Evolutionary conservation across 83 land plant species (phyloP), one percentile per base, ranked within the genome.

Genomic region (Larix sibirica): DNA sequence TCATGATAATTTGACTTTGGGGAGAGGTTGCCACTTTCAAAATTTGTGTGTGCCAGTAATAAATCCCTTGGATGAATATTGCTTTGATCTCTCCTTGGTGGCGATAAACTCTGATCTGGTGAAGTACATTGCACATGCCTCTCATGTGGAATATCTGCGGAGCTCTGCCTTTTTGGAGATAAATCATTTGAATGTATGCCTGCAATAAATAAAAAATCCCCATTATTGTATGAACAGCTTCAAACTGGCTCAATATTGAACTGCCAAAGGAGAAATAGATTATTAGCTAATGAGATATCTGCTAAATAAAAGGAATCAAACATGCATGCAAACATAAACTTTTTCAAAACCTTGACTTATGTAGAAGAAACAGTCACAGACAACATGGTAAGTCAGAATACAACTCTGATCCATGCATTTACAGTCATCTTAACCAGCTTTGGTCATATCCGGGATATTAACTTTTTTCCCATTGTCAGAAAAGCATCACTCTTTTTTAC

Each of bases 21-120:
- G 7, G 64, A 81, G 36, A 81, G 80, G 33, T 81, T 84, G 66
- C 84, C 81, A 54, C 21, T 3, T 36, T 65, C 64, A 47, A 68
- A 21, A 28, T 62, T 62, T 40, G 79, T 68, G 8, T 47, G 75
- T n/a, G 83, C 81, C 17, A 79, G 86, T n/a, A 86, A 84, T 23
- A 82, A 14, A 70, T 89, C 89, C 65, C 10, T 75, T 26, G 7
- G 28, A 28, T 23, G 38, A 67, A 24, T 26, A 42, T n/a, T 40
- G 17, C 59, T 59, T 12, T 12, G 16, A 31, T 23, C 42, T 26
- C 31, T 44, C 6, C 83, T 60, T 23, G 77, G 56, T 13, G 42
- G 83, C 36, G 83, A 66, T 1, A 68, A 14, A 23, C 70, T 77
- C 17, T 36, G 24, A 5, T 28, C 71, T 20, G 17, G 20, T 20